phyloP scores from a whole-genome alignment of 352 stramenopile species.

The Pythium sukuiense region DNA sequence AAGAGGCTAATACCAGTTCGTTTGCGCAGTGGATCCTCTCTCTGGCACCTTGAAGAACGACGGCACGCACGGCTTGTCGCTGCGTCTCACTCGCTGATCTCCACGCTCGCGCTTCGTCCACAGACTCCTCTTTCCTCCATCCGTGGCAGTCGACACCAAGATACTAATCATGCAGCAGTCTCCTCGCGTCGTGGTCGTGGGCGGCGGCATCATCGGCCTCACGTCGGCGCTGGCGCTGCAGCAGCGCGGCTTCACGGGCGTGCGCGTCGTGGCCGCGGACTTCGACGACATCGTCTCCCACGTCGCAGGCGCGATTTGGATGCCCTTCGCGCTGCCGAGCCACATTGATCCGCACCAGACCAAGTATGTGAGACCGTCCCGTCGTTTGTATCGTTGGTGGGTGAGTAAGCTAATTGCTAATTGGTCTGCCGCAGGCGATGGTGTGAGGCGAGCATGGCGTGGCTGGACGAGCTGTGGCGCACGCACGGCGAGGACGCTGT shows the following conservation, averaged over 20 bases:
- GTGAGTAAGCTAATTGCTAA: not conserved
- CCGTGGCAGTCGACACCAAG: too few species aligned
- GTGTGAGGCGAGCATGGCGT: slow-evolving; percentile 65
- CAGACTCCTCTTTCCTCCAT: not conserved
- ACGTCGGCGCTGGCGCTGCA: slow-evolving; percentile 66
- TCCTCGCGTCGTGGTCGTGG: slow-evolving; percentile 49
- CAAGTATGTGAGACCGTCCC: slow-evolving; percentile 27
- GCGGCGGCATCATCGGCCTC: slow-evolving; percentile 67
- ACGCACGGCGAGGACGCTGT: slow-evolving; percentile 41
- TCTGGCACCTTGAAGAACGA: not conserved
- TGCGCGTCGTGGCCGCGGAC: slow-evolving; percentile 47
- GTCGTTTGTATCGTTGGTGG: not conserved
- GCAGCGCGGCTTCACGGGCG: slow-evolving; percentile 42
- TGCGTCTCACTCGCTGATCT: not conserved
- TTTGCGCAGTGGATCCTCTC: not conserved
- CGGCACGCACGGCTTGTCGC: too few species aligned
- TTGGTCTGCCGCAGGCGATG: slow-evolving; percentile 37
- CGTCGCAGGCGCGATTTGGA: slow-evolving; percentile 70
- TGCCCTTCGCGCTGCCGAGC: slow-evolving; percentile 59
- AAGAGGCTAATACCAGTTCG: not conserved
- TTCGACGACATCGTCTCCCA: slow-evolving; percentile 70
- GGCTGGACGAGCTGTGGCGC: slow-evolving; percentile 43
- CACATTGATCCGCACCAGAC: slow-evolving; percentile 37
- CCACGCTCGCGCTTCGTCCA: not conserved
- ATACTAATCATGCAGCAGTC: not conserved